Evolutionary conservation across 805 yeast genomes (phyloP), one percentile per base, ranked within the genome.

Genomic region (Suhomyces sp.): DNA sequence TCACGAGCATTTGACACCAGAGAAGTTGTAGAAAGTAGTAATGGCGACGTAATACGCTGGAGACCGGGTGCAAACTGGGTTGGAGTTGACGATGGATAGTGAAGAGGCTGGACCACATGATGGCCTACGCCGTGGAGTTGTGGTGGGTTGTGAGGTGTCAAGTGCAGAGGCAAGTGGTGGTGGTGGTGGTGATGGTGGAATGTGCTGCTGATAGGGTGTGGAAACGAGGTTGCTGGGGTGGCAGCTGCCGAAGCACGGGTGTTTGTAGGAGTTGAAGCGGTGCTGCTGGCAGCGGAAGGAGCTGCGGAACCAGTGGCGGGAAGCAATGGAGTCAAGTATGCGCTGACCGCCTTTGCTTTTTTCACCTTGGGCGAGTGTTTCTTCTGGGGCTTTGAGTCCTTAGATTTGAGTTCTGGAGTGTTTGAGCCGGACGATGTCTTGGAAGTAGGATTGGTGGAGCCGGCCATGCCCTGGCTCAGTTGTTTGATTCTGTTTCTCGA

Each of bases 401-500:
- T 81, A 24, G 80, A 78, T 63, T 81, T 82, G 46, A 81, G 66
- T 61, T 81, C 84, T 0, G 86, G 86, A 9, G 85, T 80, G 57
- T 79, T 79, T 17, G 85, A 83, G 46, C 76, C 70, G 24, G 80
- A 72, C 47, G 67, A 57, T 47, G 76, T 77, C 44, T 65, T 51
- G 54, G 61, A 59, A 2, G 17, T 17, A 19, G 49, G 23, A 22
- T 33, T 29, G 6, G 67, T 58, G 13, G 48, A 35, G 4, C 15
- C 5, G 15, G 22, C 26, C 8, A 51, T 23, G 19, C 51, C 53
- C 15, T 47, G 58, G 17, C 55, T 44, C 19, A 52, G 70, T 50
- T 83, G 86, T 62, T 86, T 86, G 63, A 88, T 87, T 63, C 98
- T 81, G 67, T 92, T 92, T 66, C 98, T 80, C 44, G 94, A 86